phyloP scores from a whole-genome alignment of 768 basidiomycete species.

The Termitomyces sp. region DNA sequence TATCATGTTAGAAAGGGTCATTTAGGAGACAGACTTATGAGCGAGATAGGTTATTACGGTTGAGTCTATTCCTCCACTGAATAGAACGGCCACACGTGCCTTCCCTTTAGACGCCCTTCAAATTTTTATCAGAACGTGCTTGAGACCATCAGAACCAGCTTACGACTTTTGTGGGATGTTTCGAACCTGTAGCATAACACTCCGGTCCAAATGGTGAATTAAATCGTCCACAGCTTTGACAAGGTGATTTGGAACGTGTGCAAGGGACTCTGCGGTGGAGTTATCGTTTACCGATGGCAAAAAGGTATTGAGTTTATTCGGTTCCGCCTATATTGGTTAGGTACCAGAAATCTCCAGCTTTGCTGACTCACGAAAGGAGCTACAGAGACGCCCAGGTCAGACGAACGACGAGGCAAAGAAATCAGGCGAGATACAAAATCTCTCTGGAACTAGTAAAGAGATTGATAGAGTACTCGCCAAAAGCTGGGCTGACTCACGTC shows the following conservation, averaged over 20 bases:
- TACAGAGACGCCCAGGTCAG: neutral
- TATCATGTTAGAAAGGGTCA: neutral
- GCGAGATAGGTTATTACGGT: constrained; percentile 79
- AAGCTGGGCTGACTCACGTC: neutral
- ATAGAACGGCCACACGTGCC: constrained; percentile 76
- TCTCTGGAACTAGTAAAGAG: neutral
- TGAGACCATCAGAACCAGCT: constrained; percentile 11
- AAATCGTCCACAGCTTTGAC: constrained; percentile 40
- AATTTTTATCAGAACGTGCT: neutral
- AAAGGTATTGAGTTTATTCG: constrained; percentile 37
- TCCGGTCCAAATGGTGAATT: constrained; percentile 50
- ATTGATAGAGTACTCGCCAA: neutral
- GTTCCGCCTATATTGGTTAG: constrained; percentile 33
- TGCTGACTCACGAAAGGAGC: constrained; percentile 23
- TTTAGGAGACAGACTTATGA: constrained; percentile 44
- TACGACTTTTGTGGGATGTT: constrained; percentile 55
- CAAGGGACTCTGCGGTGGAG: constrained; percentile 29
- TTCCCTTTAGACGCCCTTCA: constrained; percentile 23
- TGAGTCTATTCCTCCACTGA: constrained; percentile 96
- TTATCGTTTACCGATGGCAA: constrained; percentile 39
- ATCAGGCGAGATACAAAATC: constrained; percentile 11
- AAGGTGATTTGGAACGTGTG: constrained; percentile 39
- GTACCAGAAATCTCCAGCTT: neutral
- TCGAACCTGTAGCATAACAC: constrained; percentile 61
- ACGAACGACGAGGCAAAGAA: constrained; percentile 10